These are phyloP conservation scores for Musa balbisiana DNA, from an alignment of 202 grass and related monocot genomes.

Conservation along the genomic window DNA sequence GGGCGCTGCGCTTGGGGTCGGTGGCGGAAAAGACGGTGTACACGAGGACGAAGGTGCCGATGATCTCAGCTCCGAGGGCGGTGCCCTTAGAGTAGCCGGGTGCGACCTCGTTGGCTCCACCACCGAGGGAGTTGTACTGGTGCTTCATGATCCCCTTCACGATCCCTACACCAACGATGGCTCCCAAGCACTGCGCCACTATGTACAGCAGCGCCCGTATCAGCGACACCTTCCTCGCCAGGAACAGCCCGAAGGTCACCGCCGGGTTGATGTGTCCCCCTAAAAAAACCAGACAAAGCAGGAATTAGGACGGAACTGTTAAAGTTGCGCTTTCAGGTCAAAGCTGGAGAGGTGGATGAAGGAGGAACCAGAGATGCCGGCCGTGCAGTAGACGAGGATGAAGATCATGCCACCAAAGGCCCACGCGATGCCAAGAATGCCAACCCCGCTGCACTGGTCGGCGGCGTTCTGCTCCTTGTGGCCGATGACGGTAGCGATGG, in stretches of 20 bases:
- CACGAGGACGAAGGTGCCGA: conserved; percentile 81
- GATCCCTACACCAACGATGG: conserved; percentile 9
- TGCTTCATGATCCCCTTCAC: conserved; percentile 15
- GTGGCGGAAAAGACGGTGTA: conserved; percentile 81
- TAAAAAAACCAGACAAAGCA: not conserved
- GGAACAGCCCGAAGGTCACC: conserved; percentile 13
- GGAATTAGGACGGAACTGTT: too few relatives aligned
- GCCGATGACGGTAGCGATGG: conserved; percentile 11
- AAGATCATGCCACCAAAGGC: conserved; percentile 16
- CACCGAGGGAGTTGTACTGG: conserved; percentile 13
- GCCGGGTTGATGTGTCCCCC: conserved; percentile 10
- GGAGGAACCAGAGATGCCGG: conserved; percentile 4
- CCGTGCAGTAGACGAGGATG: conserved; percentile 10
- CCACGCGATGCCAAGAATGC: conserved; percentile 8
- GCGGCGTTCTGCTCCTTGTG: conserved; percentile 3
- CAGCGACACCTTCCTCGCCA: conserved; percentile 15
- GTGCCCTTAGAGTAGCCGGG: conserved; percentile 43
- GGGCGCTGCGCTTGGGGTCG: conserved; percentile 56
- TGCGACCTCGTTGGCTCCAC: conserved; percentile 48
- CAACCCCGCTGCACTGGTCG: conserved; percentile 14
- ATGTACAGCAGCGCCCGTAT: not conserved
- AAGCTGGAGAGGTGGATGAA: not conserved
- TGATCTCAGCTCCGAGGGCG: conserved; percentile 59
- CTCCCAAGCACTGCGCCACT: conserved; percentile 8
- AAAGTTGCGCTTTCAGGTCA: too few relatives aligned